Base-by-base conservation (phyloP, 2,329 filamentous ascomycete genomes). In the Aspergillus sergii region DNA sequence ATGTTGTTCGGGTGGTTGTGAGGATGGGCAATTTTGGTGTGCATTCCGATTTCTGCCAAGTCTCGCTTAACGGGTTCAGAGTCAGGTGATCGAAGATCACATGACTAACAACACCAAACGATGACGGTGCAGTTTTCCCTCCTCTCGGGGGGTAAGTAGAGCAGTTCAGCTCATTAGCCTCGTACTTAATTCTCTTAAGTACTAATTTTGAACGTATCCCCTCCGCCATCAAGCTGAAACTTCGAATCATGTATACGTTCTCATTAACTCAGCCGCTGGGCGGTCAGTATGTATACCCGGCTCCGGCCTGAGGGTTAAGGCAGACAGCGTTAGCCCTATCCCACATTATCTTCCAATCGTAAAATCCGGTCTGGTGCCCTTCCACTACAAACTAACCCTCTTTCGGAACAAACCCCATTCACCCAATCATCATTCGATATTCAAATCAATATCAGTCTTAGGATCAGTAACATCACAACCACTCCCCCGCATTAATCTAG, bases 1-100 rank as follows among this genome's bases (percentile, higher is more conserved):
- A 55, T 55, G 51, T 36, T 55, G 51, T 39, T 51, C 66, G 71
- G 69, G 69, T 58, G 56, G 56, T 58, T 58, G 56, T 58, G 51
- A 55, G 51, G 34, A 39, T 48, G 56, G 56, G 56, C 41, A 58
- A 58, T 58, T 48, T 58, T 45, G 41, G 56, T 45, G 41, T 46
- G 56, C 45, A 57, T 55, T 32, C 34, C 30, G 21, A 23, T 39
- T 39, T 23, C 51, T 39, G 51, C 51, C 51, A 55, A 55, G 51
- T 55, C 51, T 55, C 51, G 51, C 51, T 55, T 55, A 55, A 55
- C 51, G 12, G 32, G 10, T 4, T 7, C 26, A 4, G 2, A 9
- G 10, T 14, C 51, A 55, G 11, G 32, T 55, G 51, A 55, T 16
- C 8, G 4, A 12, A 8, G 11, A 19, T 55, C 51, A 55, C 51